phyloP scores from a whole-genome alignment of 805 yeast species.

The Candida stauntonica region DNA sequence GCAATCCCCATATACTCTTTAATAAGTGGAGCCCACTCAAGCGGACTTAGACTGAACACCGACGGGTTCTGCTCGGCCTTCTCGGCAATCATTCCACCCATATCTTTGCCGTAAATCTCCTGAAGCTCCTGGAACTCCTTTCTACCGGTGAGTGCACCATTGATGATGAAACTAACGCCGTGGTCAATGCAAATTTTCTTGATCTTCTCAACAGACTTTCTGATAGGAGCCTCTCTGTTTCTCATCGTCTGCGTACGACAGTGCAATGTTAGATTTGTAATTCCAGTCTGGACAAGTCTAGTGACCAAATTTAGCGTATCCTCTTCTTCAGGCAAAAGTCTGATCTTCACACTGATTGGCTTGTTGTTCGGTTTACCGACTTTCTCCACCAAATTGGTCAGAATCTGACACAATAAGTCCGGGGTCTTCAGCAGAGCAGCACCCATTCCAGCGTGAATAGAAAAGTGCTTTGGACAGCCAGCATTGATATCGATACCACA shows the following conservation, averaged over 20 bases:
- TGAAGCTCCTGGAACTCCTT: slow-evolving; percentile 52
- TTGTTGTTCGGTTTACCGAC: slow-evolving; percentile 76
- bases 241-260: slow-evolving; percentile 90
- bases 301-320: slow-evolving; percentile 57
- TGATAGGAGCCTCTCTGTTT: slow-evolving; percentile 74
- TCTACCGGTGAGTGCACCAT: slow-evolving; percentile 66
- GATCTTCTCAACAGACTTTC: slow-evolving; percentile 62
- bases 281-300: slow-evolving; percentile 69
- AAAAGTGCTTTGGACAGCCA: slow-evolving; percentile 96
- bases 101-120: slow-evolving; percentile 45
- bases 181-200: slow-evolving; percentile 55
- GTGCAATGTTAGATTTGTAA: slow-evolving; percentile 81
- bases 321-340: slow-evolving; percentile 63
- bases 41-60: slow-evolving; percentile 46
- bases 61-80: slow-evolving; percentile 86
- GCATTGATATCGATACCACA: slow-evolving; percentile 92
- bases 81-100: slow-evolving; percentile 95
- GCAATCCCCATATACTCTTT: slow-evolving; percentile 56
- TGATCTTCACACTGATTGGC: slow-evolving; percentile 87
- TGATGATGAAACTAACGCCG: slow-evolving; percentile 70
- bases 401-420: slow-evolving; percentile 66
- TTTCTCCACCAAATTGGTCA: slow-evolving; percentile 62
- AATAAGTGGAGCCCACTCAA: slow-evolving; percentile 51
- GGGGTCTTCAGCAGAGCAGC: slow-evolving; percentile 87
- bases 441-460: slow-evolving; percentile 96